Conservation (phyloP, 345 rosid species). For the Lenwebbia sp. region DNA sequence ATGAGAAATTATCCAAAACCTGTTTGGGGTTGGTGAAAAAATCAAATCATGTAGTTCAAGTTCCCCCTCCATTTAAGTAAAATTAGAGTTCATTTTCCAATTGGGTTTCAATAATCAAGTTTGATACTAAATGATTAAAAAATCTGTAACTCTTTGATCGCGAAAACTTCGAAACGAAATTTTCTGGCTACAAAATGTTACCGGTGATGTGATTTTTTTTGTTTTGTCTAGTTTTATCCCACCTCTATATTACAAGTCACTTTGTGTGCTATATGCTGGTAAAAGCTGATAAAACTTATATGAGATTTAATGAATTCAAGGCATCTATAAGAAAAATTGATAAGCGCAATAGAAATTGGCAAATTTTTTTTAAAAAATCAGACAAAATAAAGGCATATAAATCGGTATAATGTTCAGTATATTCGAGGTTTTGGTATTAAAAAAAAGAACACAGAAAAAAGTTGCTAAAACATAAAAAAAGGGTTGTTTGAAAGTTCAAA, state of each 20-base stretch:
- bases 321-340: background rate
- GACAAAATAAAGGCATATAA: fast-evolving
- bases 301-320: background rate
- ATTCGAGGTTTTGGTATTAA: background rate
- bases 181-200: background rate
- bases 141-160: background rate
- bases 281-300: background rate
- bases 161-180: background rate
- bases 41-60: too few species aligned
- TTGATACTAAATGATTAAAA: too few species aligned
- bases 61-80: too few species aligned
- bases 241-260: too few species aligned
- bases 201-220: background rate
- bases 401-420: background rate
- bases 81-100: too few species aligned
- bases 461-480: background rate
- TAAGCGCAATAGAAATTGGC: background rate
- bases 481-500: background rate
- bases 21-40: too few species aligned
- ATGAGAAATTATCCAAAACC: too few species aligned
- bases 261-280: too few species aligned
- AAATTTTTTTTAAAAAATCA: background rate
- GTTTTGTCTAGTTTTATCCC: too few species aligned
- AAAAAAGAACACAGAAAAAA: background rate
- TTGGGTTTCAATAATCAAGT: too few species aligned